Evolutionary conservation across 2,329 filamentous ascomycete species (phyloP), one percentile per base, ranked within the genome.

Genomic region (Fusarium torreyae): DNA sequence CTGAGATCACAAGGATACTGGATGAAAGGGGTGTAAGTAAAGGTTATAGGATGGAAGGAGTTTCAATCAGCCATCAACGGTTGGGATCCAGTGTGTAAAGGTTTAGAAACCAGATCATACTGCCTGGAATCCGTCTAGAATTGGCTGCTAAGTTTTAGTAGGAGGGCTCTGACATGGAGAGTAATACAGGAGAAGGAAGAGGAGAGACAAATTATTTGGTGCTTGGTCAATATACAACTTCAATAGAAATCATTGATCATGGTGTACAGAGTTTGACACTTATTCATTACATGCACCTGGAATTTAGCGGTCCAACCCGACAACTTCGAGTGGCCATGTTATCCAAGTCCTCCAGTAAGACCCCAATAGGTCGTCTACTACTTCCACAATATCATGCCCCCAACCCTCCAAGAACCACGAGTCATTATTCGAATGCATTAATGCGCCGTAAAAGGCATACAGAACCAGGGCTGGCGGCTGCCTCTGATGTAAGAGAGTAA

Each of bases 371-470:
- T 63, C 59, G 7, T 45, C 20, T 6, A 63, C 48, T 8, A 63
- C 36, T 2, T 31, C 59, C 0, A 63, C 59, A 7, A 63, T 63
- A 8, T 63, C 59, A 5, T 63, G 20, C 1, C 59, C 59, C 59
- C 59, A 63, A 8, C 59, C 59, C 6, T 63, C 48, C 42, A 63
- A 17, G 11, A 63, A 56, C 59, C 59, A 63, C 9, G 36, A 56
- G 7, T 43, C n/a, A 2, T 63, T 34, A 2, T 48, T 15, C 13
- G 24, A 40, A 15, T 63, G 57, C 4, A 63, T 8, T 24, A 63
- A 22, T 1, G 59, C 49, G 6, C 59, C 59, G 2, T 63, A 63
- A 5, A 48, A 63, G 0, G 59, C 42, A 18, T 63, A 63, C 2
- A 63, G 17, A 0, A 63, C 33, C 5, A 63, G 22, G 1, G 59